Percentiles rank a stretch among this genome's conserved stretches.
These are phyloP conservation scores for Malus asiatica DNA, from an alignment of 306 rosid genomes.

Conservation along the genomic window DNA sequence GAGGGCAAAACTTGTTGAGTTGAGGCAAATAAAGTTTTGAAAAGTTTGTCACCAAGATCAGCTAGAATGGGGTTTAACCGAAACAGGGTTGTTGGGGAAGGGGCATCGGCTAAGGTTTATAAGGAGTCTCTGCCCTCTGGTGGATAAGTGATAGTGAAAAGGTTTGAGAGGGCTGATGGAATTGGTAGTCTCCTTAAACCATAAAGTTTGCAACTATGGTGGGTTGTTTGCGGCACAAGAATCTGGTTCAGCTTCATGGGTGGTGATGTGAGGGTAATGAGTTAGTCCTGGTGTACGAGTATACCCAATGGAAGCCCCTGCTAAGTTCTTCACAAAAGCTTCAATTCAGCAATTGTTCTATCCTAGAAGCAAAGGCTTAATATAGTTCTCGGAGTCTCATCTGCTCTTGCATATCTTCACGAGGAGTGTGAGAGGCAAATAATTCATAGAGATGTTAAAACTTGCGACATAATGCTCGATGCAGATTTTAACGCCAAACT, in stretches of 20 bases:
- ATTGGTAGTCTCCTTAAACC: constrained; percentile 35
- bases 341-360: constrained; percentile 31
- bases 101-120: constrained; percentile 73
- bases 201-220: constrained; percentile 76
- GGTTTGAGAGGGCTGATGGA: neutral
- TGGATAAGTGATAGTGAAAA: neutral
- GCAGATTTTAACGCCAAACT: constrained; percentile 72
- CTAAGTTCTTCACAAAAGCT: constrained; percentile 47
- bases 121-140: constrained; percentile 61
- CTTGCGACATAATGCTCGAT: constrained; percentile 83
- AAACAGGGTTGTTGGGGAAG: constrained; percentile 63
- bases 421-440: constrained; percentile 87
- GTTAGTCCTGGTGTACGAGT: constrained; percentile 67
- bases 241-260: constrained; percentile 71
- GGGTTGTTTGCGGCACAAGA: constrained; percentile 67
- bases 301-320: constrained; percentile 67
- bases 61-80: constrained; percentile 74
- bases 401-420: constrained; percentile 28
- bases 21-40: constrained; percentile 40
- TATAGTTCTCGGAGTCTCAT: constrained; percentile 55
- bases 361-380: constrained; percentile 60
- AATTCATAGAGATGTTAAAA: constrained; percentile 80
- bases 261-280: constrained; percentile 82
- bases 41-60: constrained; percentile 55
- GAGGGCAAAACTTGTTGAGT: constrained; percentile 23